These are phyloP conservation scores for Xanthoparmelia taractica DNA, from an alignment of 495 filamentous ascomycete genomes.

Conservation along the genomic window DNA sequence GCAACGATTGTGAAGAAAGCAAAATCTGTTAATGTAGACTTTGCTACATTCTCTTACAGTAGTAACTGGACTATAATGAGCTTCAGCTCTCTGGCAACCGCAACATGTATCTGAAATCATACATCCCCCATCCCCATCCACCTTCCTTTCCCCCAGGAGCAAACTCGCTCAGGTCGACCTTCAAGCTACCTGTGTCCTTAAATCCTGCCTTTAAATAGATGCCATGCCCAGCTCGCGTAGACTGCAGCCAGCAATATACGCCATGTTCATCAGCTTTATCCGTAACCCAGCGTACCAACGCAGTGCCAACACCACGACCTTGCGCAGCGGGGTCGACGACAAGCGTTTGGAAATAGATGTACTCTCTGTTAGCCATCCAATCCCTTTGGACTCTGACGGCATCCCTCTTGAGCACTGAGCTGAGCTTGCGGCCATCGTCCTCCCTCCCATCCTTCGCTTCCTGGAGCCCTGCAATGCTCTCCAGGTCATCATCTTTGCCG, in stretches of 20 bases:
- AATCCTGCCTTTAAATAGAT: conserved; percentile 10
- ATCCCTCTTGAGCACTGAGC: background rate
- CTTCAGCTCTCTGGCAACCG: background rate
- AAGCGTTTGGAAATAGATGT: conserved; percentile 23
- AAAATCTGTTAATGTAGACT: too few relatives aligned
- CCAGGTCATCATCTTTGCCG: background rate
- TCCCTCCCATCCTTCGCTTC: background rate
- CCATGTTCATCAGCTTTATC: background rate
- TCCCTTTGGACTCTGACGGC: background rate
- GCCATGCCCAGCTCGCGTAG: background rate
- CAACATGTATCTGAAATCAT: conserved; percentile 6
- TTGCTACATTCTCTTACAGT: background rate
- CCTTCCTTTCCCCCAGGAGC: conserved; percentile 7
- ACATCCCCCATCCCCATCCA: conserved; percentile 10
- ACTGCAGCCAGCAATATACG: conserved; percentile 12
- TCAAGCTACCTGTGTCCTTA: background rate
- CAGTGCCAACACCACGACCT: conserved; percentile 38
- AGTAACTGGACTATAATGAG: too few relatives aligned
- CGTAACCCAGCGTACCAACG: conserved; percentile 28
- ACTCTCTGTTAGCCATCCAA: background rate
- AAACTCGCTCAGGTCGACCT: conserved; percentile 11
- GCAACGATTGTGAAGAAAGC: too few relatives aligned
- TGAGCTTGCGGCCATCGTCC: background rate
- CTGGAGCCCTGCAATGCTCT: background rate
- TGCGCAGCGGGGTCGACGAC: conserved; percentile 38